Evolutionary conservation across 2,329 filamentous ascomycete species (phyloP).

Genomic region (Fusarium nematophilum): DNA sequence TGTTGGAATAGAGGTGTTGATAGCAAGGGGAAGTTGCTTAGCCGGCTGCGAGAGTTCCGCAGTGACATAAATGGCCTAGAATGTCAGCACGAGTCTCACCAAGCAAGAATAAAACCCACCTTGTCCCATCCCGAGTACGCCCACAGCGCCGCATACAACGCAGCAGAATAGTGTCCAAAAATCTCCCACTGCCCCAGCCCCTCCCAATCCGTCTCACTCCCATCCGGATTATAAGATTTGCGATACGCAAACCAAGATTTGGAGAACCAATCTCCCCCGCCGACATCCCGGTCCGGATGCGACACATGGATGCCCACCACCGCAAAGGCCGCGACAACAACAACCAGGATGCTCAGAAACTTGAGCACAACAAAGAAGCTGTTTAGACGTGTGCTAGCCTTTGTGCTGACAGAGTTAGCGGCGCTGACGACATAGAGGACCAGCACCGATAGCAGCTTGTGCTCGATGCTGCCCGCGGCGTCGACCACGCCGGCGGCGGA

Average conservation of each 20-base stretch:
- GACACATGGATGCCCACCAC: conserved; percentile 57
- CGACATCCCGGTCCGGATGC: conserved; percentile 51
- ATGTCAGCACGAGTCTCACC: not conserved
- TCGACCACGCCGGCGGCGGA: conserved; percentile 61
- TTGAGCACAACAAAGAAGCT: conserved; percentile 66
- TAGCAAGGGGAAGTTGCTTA: conserved; percentile 67
- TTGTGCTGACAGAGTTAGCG: conserved; percentile 67
- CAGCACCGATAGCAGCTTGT: conserved; percentile 63
- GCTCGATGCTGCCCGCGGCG: conserved; percentile 54
- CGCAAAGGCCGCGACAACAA: conserved; percentile 61
- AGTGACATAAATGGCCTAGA: conserved; percentile 65
- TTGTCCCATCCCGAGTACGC: conserved; percentile 76
- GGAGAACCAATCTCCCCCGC: conserved; percentile 62
- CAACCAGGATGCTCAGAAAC: conserved; percentile 59
- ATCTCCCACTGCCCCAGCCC: conserved; percentile 65
- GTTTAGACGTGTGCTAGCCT: conserved; percentile 65
- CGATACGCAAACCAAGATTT: conserved; percentile 67
- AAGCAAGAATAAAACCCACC: conserved; percentile 49
- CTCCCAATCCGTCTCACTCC: conserved; percentile 60
- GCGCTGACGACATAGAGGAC: conserved; percentile 59
- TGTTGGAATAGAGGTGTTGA: conserved; percentile 70
- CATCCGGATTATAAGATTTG: conserved; percentile 61
- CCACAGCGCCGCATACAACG: conserved; percentile 72
- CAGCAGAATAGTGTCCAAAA: conserved; percentile 69
- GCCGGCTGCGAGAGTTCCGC: conserved; percentile 63